Evolutionary conservation across 805 yeast species (phyloP).

Genomic region (Wickerhamomyces strasburgensis): DNA sequence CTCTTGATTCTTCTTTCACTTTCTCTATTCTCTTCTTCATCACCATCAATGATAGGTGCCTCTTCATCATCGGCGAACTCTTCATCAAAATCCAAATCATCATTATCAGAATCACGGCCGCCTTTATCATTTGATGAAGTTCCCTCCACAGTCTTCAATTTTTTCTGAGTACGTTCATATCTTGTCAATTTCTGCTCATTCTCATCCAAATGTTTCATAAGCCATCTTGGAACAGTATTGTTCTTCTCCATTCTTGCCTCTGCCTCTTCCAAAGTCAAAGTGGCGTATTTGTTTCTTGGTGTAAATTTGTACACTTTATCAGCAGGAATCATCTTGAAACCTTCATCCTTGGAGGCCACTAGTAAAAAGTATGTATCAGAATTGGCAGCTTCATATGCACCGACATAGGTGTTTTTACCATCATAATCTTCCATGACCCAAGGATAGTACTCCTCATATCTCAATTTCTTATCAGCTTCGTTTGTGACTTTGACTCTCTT

Average conservation of each 20-base stretch:
- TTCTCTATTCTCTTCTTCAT: slow-evolving; percentile 90
- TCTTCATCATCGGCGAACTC: slow-evolving; percentile 99
- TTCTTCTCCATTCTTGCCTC: slow-evolving; percentile 89
- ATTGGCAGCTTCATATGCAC: slow-evolving; percentile 86
- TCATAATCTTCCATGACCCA: slow-evolving; percentile 98
- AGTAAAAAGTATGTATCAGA: slow-evolving; percentile 82
- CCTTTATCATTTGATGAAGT: slow-evolving; percentile 33
- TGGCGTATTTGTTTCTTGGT: slow-evolving; percentile 88
- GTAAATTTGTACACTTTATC: slow-evolving; percentile 93
- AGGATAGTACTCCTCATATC: slow-evolving; percentile 95
- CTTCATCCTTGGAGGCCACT: slow-evolving; percentile 60
- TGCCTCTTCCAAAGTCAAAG: slow-evolving; percentile 92
- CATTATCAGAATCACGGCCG: slow-evolving; percentile 71
- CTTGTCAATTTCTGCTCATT: slow-evolving; percentile 48
- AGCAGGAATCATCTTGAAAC: slow-evolving; percentile 87
- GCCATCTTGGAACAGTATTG: slow-evolving; percentile 81
- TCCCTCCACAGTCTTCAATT: slow-evolving; percentile 46
- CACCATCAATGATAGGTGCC: slow-evolving; percentile 94
- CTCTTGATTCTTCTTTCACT: slow-evolving; percentile 79
- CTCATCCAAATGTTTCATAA: slow-evolving; percentile 83
- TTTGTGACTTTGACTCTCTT: slow-evolving; percentile 77
- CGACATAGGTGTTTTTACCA: slow-evolving; percentile 91
- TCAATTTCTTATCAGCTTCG: slow-evolving; percentile 73
- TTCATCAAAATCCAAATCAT: slow-evolving; percentile 91
- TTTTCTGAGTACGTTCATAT: slow-evolving; percentile 42